Conservation (phyloP, 768 basidiomycete species). For the Ramaria sp. region DNA sequence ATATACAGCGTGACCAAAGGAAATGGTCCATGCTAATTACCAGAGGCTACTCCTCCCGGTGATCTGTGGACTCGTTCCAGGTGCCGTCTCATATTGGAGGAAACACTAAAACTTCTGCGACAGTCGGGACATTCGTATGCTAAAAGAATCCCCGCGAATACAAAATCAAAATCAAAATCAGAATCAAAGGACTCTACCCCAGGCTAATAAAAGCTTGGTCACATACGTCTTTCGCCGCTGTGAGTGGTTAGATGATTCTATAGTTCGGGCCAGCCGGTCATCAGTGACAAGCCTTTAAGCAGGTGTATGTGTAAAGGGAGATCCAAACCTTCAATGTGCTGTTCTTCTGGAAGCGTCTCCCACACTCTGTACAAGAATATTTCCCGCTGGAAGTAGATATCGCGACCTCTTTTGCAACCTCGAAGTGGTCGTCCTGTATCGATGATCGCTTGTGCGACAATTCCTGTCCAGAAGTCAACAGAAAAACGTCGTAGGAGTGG, state of each 20-base stretch:
- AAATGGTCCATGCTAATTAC: too few species aligned
- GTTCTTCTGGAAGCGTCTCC: neutral
- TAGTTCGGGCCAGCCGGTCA: neutral
- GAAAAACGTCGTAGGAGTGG: neutral
- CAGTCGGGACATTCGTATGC: neutral
- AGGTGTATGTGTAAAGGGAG: neutral
- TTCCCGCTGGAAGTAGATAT: neutral
- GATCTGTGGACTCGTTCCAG: neutral
- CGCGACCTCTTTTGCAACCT: neutral
- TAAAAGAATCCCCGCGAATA: neutral
- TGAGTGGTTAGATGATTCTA: neutral
- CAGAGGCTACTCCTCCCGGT: too few species aligned
- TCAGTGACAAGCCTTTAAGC: neutral
- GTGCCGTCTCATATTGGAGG: neutral
- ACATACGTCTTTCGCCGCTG: neutral
- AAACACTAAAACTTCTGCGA: neutral
- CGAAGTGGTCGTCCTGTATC: neutral
- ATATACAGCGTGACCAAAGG: too few species aligned
- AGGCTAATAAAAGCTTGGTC: neutral
- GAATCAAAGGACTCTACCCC: too few species aligned
- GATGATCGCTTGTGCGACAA: neutral
- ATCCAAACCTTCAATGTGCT: neutral
- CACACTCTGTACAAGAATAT: neutral
- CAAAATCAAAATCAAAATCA: too few species aligned
- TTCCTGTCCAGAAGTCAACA: neutral